Percentiles rank a stretch among this genome's conserved stretches.
Conservation (phyloP, 345 rosid species). For the Salix purpurea region DNA sequence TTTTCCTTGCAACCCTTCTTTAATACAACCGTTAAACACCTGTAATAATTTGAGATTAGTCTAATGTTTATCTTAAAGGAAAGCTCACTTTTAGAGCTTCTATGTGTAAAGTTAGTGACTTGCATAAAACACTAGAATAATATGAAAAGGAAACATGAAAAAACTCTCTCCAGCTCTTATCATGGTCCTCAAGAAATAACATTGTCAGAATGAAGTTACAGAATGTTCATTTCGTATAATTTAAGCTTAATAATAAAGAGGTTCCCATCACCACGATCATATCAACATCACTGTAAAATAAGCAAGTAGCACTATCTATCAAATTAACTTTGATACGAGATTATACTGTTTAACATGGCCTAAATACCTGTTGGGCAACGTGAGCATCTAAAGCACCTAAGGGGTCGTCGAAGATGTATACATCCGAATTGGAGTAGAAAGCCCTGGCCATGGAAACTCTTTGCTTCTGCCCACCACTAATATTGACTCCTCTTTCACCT, state of each 20-base stretch:
- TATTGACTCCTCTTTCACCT: conserved; percentile 35
- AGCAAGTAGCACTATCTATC: background rate
- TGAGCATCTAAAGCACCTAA: conserved; percentile 36
- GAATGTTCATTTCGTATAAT: background rate
- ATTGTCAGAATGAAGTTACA: background rate
- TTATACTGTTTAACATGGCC: background rate
- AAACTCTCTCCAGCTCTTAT: background rate
- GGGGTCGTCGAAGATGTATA: conserved; percentile 31
- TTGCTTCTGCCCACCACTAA: conserved; percentile 37
- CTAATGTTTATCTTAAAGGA: background rate
- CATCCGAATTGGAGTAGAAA: conserved; percentile 27
- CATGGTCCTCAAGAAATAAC: background rate
- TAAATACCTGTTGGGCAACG: conserved; percentile 26
- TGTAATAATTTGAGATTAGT: conserved; percentile 24
- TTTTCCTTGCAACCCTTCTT: conserved; percentile 67
- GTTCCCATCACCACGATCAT: background rate
- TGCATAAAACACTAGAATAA: too few relatives aligned
- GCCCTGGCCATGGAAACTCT: conserved; percentile 33
- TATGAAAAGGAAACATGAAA: background rate
- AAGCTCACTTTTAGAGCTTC: background rate
- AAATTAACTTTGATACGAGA: background rate
- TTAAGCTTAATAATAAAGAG: background rate
- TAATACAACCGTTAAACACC: conserved; percentile 92
- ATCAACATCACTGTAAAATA: background rate
- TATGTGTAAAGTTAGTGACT: background rate